These are phyloP conservation scores for Eurotiales sp. DNA, from an alignment of 2,329 filamentous ascomycete species.

Conservation along the genomic window DNA sequence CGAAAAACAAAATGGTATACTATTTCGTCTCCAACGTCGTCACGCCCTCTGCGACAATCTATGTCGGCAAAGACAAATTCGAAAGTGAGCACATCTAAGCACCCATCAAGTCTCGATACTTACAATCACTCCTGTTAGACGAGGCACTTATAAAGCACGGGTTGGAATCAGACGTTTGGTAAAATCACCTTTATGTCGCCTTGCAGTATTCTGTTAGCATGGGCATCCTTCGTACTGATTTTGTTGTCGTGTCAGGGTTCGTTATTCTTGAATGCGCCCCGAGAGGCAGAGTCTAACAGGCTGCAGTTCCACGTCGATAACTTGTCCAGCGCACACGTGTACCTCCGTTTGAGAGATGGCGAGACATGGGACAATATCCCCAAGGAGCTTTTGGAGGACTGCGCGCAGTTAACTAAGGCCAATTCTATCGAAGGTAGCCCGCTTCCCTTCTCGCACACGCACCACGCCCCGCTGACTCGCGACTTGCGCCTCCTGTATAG, in stretches of 20 bases:
- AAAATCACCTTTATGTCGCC: constrained; percentile 18
- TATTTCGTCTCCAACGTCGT: constrained; percentile 90
- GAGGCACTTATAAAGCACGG: constrained; percentile 94
- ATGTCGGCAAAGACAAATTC: constrained; percentile 98
- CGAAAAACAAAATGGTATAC: constrained; percentile 68
- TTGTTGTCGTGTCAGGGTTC: constrained; percentile 14
- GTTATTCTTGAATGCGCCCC: constrained; percentile 12
- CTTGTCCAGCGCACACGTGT: constrained; percentile 92
- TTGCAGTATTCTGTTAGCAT: not conserved
- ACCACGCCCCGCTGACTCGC: constrained; percentile 17
- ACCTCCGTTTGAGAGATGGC: constrained; percentile 75
- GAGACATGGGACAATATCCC: constrained; percentile 82
- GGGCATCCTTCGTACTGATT: constrained; percentile 9
- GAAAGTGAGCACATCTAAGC: constrained; percentile 65
- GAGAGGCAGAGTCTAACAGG: constrained; percentile 6
- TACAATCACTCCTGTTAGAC: constrained; percentile 53
- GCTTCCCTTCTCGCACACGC: not conserved
- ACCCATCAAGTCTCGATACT: not conserved
- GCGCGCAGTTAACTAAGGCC: constrained; percentile 96
- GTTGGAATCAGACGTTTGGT: constrained; percentile 95
- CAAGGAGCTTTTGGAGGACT: constrained; percentile 70
- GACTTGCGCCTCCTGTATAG: constrained; percentile 41
- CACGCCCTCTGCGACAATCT: constrained; percentile 78
- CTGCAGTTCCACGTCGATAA: constrained; percentile 93
- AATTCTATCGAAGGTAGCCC: constrained; percentile 88